Conservation (phyloP, 1,284 basidiomycete genomes). For the Marasmius sp. region DNA sequence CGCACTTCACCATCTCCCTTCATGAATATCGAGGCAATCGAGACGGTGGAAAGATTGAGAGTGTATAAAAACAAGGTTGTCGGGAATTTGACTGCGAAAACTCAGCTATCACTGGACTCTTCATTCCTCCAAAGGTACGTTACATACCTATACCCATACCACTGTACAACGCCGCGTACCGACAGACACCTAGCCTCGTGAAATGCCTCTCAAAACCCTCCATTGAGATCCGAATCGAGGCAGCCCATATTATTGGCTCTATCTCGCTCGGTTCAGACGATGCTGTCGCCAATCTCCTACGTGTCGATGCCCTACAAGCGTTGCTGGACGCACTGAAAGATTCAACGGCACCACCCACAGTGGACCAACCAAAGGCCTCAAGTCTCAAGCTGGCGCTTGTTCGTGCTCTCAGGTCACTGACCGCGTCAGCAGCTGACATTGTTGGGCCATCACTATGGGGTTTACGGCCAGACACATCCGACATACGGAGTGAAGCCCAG, state of each 20-base stretch:
- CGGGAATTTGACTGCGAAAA: conserved; percentile 71
- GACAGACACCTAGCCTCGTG: conserved; percentile 44
- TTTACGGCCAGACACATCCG: conserved; percentile 43
- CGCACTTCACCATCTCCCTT: background rate
- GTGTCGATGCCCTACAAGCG: conserved; percentile 51
- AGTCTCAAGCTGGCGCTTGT: conserved; percentile 54
- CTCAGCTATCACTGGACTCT: conserved; percentile 51
- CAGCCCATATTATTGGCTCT: conserved; percentile 72
- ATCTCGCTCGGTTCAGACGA: conserved; percentile 68
- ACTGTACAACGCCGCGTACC: background rate
- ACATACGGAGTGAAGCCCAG: conserved; percentile 52
- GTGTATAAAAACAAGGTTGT: conserved; percentile 71
- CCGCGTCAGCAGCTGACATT: conserved; percentile 56
- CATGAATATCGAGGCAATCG: background rate
- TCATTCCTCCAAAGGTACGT: conserved; percentile 54
- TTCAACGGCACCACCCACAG: conserved; percentile 26
- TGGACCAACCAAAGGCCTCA: conserved; percentile 26
- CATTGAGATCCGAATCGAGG: conserved; percentile 60
- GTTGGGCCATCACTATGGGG: conserved; percentile 70
- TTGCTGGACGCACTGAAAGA: conserved; percentile 56
- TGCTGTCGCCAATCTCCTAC: conserved; percentile 56
- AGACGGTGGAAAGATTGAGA: conserved; percentile 45
- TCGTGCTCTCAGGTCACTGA: conserved; percentile 60
- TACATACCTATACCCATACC: conserved; percentile 6
- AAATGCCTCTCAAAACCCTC: conserved; percentile 48